Conservation (phyloP, 2,329 filamentous ascomycete genomes). For the Trichoderma polysporum region DNA sequence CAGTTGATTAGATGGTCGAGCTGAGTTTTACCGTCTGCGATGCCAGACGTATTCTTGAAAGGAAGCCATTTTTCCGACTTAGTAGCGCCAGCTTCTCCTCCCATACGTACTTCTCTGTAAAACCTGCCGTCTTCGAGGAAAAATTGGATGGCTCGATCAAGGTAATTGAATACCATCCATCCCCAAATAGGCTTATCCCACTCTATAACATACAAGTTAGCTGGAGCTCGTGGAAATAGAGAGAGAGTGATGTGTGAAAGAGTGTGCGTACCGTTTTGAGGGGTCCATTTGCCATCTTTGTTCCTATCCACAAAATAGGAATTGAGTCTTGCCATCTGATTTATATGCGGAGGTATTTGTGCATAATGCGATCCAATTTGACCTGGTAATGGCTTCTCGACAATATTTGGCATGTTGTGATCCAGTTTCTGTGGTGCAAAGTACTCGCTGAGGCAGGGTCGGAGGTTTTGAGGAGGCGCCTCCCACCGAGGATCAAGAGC, state of each 20-base stretch:
- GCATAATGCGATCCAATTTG: background rate
- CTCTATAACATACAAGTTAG: background rate
- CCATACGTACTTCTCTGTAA: slow-evolving; percentile 43
- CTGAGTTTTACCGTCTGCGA: slow-evolving; percentile 18
- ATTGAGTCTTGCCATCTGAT: background rate
- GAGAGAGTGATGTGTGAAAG: background rate
- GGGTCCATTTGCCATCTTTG: background rate
- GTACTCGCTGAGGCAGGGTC: background rate
- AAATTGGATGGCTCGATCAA: slow-evolving; percentile 31
- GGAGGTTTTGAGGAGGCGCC: no score
- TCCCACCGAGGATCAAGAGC: no score
- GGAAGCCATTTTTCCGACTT: slow-evolving; percentile 36
- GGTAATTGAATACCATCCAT: background rate
- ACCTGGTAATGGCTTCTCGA: background rate
- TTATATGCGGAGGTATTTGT: background rate
- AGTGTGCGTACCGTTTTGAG: background rate
- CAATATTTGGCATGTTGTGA: background rate
- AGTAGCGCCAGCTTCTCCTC: slow-evolving; percentile 29
- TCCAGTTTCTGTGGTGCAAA: background rate
- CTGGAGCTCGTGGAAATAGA: background rate
- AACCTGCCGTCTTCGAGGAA: slow-evolving; percentile 43
- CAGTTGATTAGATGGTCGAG: slow-evolving; percentile 32
- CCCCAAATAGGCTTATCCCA: background rate
- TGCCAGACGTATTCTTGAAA: slow-evolving; percentile 24
- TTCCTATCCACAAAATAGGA: background rate